Percentiles rank a stretch among this genome's conserved stretches.
phyloP scores from a whole-genome alignment of 2,329 filamentous ascomycete species.

The Sclerotinia minor region DNA sequence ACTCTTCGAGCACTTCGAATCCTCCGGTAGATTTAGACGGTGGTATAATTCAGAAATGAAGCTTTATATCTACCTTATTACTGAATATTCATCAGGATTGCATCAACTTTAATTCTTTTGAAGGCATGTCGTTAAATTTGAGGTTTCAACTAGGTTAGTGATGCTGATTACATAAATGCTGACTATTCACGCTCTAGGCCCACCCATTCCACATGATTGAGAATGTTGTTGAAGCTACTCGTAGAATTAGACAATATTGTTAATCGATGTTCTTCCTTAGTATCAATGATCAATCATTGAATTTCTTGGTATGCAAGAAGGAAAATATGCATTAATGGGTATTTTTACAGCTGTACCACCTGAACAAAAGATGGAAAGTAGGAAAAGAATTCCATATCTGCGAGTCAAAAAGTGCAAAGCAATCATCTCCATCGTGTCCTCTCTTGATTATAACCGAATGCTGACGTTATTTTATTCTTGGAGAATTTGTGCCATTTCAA shows the following conservation, averaged over 20 bases:
- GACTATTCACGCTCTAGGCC: background rate
- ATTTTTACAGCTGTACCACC: too few species aligned
- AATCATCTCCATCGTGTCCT: too few species aligned
- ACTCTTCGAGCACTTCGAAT: too few species aligned
- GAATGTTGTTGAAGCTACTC: background rate
- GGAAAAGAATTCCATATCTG: background rate
- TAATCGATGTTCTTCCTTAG: too few species aligned
- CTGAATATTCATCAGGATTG: background rate
- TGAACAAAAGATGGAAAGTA: accelerated
- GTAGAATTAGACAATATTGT: background rate
- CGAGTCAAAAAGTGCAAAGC: background rate
- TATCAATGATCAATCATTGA: background rate
- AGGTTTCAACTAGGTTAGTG: slow-evolving; percentile 1
- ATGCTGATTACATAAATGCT: slow-evolving; percentile 13
- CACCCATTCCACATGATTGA: background rate
- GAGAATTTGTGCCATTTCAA: too few species aligned
- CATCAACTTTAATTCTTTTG: background rate
- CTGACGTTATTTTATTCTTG: background rate
- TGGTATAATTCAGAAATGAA: background rate
- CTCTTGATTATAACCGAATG: too few species aligned
- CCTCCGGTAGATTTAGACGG: background rate
- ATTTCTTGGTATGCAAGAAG: background rate
- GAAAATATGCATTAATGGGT: too few species aligned
- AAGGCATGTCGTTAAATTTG: slow-evolving; percentile 9
- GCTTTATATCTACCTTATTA: background rate